Conservation (phyloP, 129 eudicot species). For the Centrapalus pauciflorus region DNA sequence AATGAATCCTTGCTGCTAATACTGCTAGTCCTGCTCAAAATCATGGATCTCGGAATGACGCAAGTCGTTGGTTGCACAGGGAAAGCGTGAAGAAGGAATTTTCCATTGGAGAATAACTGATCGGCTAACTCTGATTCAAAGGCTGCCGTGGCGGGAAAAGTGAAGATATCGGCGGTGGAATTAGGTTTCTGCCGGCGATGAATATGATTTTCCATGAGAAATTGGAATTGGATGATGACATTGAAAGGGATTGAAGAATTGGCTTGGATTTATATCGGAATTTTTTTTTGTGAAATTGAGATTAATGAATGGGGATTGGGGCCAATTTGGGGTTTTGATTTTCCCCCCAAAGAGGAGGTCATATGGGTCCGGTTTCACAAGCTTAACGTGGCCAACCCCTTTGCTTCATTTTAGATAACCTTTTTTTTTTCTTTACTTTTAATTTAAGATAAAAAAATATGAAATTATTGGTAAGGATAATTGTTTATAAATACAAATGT, state of each 20-base stretch:
- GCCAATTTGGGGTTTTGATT: conserved; percentile 25
- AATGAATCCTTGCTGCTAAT: conserved; percentile 47
- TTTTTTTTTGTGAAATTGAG: conserved; percentile 23
- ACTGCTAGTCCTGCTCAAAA: conserved; percentile 45
- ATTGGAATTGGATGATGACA: conserved; percentile 8
- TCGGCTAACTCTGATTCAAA: conserved; percentile 51
- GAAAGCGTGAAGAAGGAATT: conserved; percentile 50
- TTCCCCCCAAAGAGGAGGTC: conserved; percentile 38
- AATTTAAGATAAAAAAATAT: too few species aligned
- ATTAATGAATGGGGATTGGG: conserved; percentile 32
- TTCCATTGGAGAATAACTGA: conserved; percentile 64
- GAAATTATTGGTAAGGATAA: too few species aligned
- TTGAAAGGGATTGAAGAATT: not conserved
- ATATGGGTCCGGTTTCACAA: conserved; percentile 30
- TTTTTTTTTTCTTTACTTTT: not conserved
- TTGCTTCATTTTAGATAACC: conserved; percentile 1
- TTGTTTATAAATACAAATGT: too few species aligned
- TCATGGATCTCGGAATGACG: conserved; percentile 30
- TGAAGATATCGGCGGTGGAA: conserved; percentile 42
- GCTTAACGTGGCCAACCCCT: conserved; percentile 38
- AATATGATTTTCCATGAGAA: conserved; percentile 23
- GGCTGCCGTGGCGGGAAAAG: conserved; percentile 39
- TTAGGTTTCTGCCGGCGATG: conserved; percentile 17
- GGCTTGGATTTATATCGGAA: conserved; percentile 23
- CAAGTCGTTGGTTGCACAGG: conserved; percentile 30